A percentile compares a stretch with the other conserved stretches of the same genome.
These are phyloP conservation scores for Aspergillus unguis DNA, from an alignment of 2,329 filamentous ascomycete species.

Conservation along the genomic window DNA sequence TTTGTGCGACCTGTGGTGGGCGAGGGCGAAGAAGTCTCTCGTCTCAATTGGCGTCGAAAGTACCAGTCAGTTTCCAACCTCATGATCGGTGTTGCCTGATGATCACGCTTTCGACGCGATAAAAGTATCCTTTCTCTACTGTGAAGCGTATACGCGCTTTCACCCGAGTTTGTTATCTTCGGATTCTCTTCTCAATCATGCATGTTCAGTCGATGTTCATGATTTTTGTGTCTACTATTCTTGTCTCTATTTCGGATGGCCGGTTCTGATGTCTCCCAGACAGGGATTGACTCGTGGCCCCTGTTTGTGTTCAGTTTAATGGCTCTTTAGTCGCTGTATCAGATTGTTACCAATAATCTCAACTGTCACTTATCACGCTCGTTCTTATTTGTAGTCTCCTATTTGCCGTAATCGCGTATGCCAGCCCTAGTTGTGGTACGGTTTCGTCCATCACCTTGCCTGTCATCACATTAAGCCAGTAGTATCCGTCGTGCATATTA, in stretches of 20 bases:
- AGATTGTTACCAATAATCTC: slow-evolving; percentile 10
- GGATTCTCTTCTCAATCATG: not conserved
- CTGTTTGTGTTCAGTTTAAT: slow-evolving; percentile 9
- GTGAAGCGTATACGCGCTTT: not conserved
- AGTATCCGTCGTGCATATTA: no score
- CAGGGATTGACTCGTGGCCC: slow-evolving; percentile 51
- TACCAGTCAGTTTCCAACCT: slow-evolving; percentile 19
- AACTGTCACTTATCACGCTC: slow-evolving; percentile 2
- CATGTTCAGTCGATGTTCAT: not conserved
- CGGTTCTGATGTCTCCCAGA: slow-evolving; percentile 53
- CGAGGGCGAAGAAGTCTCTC: slow-evolving; percentile 35
- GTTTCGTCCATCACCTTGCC: no score
- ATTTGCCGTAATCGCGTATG: not conserved
- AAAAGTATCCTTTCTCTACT: slow-evolving; percentile 24
- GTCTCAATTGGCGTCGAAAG: slow-evolving; percentile 25
- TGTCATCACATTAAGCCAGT: no score
- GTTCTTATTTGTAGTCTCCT: not conserved
- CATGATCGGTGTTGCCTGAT: slow-evolving; percentile 7
- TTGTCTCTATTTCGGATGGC: slow-evolving; percentile 18
- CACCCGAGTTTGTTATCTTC: slow-evolving; percentile 4
- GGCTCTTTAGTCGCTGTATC: slow-evolving; percentile 7
- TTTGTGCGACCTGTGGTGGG: slow-evolving; percentile 19
- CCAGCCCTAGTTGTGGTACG: no score
- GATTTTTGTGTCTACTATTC: slow-evolving; percentile 6
- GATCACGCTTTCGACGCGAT: slow-evolving; percentile 21